Conservation (phyloP, 2,329 filamentous ascomycete genomes). For the Fusarium gaditjirri region DNA sequence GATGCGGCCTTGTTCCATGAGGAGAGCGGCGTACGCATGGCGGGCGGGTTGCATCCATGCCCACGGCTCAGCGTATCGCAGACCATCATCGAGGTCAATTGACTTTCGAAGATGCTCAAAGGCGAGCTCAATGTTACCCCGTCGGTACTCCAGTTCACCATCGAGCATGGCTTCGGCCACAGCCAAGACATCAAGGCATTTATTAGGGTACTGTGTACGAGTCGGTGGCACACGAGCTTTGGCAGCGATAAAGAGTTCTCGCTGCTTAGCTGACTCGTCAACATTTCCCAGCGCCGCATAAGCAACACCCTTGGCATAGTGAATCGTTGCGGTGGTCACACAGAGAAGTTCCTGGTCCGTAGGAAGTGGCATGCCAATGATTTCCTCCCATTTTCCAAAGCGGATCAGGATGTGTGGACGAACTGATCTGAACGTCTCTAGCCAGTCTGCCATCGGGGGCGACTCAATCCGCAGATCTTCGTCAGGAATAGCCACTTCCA, state of each 20-base stretch:
- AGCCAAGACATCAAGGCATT: slow-evolving; percentile 67
- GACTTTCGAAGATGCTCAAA: slow-evolving; percentile 66
- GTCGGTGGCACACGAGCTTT: slow-evolving; percentile 61
- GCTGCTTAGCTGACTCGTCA: slow-evolving; percentile 61
- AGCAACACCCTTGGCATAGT: slow-evolving; percentile 76
- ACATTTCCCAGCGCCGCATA: slow-evolving; percentile 66
- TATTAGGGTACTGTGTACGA: slow-evolving; percentile 75
- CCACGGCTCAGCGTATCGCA: slow-evolving; percentile 79
- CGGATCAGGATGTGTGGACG: slow-evolving; percentile 75
- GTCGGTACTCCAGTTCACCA: slow-evolving; percentile 77
- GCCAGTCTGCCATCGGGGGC: slow-evolving; percentile 79
- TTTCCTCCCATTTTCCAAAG: slow-evolving; percentile 76
- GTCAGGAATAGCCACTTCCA: slow-evolving; percentile 71
- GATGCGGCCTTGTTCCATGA: slow-evolving; percentile 70
- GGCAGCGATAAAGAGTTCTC: slow-evolving; percentile 61
- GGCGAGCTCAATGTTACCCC: slow-evolving; percentile 64
- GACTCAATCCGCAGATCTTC: slow-evolving; percentile 57
- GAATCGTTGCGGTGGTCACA: slow-evolving; percentile 72
- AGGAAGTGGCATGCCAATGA: slow-evolving; percentile 66
- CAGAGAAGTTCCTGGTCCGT: slow-evolving; percentile 68
- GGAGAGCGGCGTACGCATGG: slow-evolving; percentile 74
- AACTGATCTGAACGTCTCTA: slow-evolving; percentile 74
- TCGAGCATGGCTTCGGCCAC: slow-evolving; percentile 73
- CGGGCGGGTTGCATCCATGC: slow-evolving; percentile 79
- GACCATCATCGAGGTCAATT: slow-evolving; percentile 65